A percentile compares a stretch with the other conserved stretches of the same genome.
phyloP scores from a whole-genome alignment of 2,329 filamentous ascomycete genomes.

The Phialophora expanda region DNA sequence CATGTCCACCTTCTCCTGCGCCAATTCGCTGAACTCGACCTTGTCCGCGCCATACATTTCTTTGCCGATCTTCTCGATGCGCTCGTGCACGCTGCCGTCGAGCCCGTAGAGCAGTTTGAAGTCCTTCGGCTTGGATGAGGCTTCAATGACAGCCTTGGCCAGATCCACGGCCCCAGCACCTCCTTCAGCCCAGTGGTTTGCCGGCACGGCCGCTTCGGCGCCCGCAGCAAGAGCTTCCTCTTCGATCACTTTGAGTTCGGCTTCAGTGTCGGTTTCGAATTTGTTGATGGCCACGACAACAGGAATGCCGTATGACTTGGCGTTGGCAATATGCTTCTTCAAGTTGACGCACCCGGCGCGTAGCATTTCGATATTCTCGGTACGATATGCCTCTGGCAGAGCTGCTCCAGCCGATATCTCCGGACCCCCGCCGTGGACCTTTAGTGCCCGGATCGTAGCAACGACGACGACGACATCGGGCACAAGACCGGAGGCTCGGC shows the following conservation, averaged over 20 bases:
- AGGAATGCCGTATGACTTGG: conserved; percentile 84
- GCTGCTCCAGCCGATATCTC: conserved; percentile 85
- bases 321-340: conserved; percentile 92
- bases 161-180: conserved; percentile 88
- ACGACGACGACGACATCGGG: conserved; percentile 95
- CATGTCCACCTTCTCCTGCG: conserved; percentile 93
- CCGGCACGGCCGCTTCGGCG: conserved; percentile 88
- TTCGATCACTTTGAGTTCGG: conserved; percentile 84
- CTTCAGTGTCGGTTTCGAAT: conserved; percentile 90
- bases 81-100: conserved; percentile 79
- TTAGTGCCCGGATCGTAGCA: conserved; percentile 91
- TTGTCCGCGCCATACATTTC: conserved; percentile 91
- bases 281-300: conserved; percentile 98
- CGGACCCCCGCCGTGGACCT: conserved; percentile 96
- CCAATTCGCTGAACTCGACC: conserved; percentile 91
- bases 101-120: conserved; percentile 86
- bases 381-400: conserved; percentile 84
- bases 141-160: conserved; percentile 82
- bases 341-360: conserved; percentile 91
- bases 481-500: conserved; percentile 86
- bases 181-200: conserved; percentile 97
- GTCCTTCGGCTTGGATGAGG: conserved; percentile 80
- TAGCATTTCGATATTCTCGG: conserved; percentile 91
- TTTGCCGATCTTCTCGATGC: conserved; percentile 87
- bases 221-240: conserved; percentile 91